A percentile compares a stretch with the other conserved stretches of the same genome.
Conservation (phyloP, 768 basidiomycete genomes). For the Collybia sordida region DNA sequence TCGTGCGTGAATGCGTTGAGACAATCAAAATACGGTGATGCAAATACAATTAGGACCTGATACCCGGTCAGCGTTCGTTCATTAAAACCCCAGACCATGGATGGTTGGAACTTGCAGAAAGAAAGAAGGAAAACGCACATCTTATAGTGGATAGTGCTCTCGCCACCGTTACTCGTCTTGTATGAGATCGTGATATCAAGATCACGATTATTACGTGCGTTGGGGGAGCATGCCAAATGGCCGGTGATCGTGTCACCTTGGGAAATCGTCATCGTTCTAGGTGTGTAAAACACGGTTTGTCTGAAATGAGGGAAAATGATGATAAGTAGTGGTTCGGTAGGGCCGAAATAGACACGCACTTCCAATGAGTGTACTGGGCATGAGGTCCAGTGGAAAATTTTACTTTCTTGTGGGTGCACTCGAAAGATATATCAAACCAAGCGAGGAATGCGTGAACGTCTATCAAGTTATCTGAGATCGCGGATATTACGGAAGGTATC, state of each 20-base stretch:
- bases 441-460: conserved; percentile 97
- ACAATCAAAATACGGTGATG: conserved; percentile 6
- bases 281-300: conserved; percentile 98
- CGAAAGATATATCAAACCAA: conserved; percentile 98
- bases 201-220: conserved; percentile 91
- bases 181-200: conserved; percentile 88
- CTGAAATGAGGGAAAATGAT: conserved; percentile 30
- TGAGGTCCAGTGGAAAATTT: conserved; percentile 98
- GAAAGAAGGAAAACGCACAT: conserved; percentile 66
- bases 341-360: conserved; percentile 51
- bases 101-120: conserved; percentile 10
- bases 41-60: conserved; percentile 65
- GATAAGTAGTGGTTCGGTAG: neutral
- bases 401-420: conserved; percentile 93
- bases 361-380: conserved; percentile 95
- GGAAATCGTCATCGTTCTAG: conserved; percentile 65
- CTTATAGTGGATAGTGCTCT: conserved; percentile 63
- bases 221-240: conserved; percentile 77
- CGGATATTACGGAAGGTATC: neutral
- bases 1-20: neutral
- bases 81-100: conserved; percentile 13
- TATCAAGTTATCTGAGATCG: conserved; percentile 27
- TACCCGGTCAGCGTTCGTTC: conserved; percentile 62
- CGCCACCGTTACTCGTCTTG: conserved; percentile 40
- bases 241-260: conserved; percentile 77